Percentiles rank a stretch among this genome's conserved stretches.
Evolutionary conservation across 805 yeast genomes (phyloP).

Genomic region (Priceomyces carsonii): DNA sequence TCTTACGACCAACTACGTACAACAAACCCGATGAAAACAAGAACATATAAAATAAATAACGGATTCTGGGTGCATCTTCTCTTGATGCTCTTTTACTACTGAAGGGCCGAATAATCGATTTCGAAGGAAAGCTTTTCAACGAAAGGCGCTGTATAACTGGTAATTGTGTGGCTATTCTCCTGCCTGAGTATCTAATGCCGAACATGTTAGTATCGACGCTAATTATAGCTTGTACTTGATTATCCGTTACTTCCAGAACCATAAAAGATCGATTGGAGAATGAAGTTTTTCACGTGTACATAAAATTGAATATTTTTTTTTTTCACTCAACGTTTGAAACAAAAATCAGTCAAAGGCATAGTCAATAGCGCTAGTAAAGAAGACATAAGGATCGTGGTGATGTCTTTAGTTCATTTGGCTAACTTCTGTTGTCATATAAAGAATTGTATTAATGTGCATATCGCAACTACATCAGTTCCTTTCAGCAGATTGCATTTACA

Average conservation of each 20-base stretch:
- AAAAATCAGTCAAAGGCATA: too few species aligned
- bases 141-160: too few species aligned
- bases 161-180: too few species aligned
- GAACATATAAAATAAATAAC: slow-evolving; percentile 39
- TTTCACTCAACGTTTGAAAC: too few species aligned
- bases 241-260: too few species aligned
- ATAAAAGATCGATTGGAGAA: too few species aligned
- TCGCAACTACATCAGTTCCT: slow-evolving; percentile 77
- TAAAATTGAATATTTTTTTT: too few species aligned
- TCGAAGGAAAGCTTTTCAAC: too few species aligned
- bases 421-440: slow-evolving; percentile 86
- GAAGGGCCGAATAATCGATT: slow-evolving; percentile 1
- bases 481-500: slow-evolving; percentile 81
- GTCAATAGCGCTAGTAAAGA: neutral
- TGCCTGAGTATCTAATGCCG: neutral
- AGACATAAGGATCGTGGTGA: slow-evolving; percentile 20
- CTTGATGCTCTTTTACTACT: slow-evolving; percentile 2
- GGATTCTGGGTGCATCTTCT: slow-evolving; percentile 28
- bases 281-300: too few species aligned
- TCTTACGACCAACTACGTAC: slow-evolving; percentile 28
- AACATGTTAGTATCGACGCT: too few species aligned
- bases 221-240: too few species aligned
- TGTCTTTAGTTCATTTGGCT: slow-evolving; percentile 87
- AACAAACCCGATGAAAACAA: slow-evolving; percentile 32
- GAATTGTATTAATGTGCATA: slow-evolving; percentile 76